phyloP scores from a whole-genome alignment of 768 basidiomycete species.

The Tricholoma sp. region DNA sequence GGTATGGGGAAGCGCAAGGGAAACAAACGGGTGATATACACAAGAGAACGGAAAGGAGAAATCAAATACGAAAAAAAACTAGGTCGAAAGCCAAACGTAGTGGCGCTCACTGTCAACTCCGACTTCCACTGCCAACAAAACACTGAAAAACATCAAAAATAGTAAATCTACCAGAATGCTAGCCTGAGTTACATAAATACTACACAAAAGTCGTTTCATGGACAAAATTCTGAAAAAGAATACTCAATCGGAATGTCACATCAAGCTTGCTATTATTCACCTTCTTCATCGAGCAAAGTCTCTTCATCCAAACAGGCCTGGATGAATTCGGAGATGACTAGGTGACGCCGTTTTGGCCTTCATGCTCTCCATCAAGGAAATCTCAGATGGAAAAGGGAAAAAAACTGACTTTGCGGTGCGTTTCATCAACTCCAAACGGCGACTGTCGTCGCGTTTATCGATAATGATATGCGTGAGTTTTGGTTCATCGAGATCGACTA shows the following conservation, averaged over 20 bases:
- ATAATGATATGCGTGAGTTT: conserved; percentile 84
- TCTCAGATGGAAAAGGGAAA: background rate
- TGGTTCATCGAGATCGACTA: conserved; percentile 65
- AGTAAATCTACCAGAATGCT: too few species aligned
- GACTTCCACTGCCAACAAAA: conserved; percentile 1
- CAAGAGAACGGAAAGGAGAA: conserved; percentile 5
- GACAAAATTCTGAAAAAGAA: conserved; percentile 20
- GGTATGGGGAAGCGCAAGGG: conserved; percentile 1
- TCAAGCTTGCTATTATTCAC: conserved; percentile 28
- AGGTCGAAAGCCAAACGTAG: too few species aligned
- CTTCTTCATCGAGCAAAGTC: conserved; percentile 81
- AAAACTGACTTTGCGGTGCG: conserved; percentile 62
- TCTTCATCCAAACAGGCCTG: conserved; percentile 76
- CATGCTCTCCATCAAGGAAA: conserved; percentile 10
- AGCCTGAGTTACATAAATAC: too few species aligned
- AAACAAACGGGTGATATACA: background rate
- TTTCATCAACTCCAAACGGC: conserved; percentile 65
- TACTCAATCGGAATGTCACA: background rate
- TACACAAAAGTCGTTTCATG: too few species aligned
- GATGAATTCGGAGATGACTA: conserved; percentile 76
- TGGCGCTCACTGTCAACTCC: background rate
- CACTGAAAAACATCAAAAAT: conserved; percentile 3
- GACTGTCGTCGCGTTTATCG: conserved; percentile 75
- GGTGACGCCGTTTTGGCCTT: conserved; percentile 77
- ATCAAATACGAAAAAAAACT: conserved; percentile 11